These are phyloP conservation scores for Penicillium coffeae DNA, from an alignment of 495 filamentous ascomycete genomes.

Conservation along the genomic window DNA sequence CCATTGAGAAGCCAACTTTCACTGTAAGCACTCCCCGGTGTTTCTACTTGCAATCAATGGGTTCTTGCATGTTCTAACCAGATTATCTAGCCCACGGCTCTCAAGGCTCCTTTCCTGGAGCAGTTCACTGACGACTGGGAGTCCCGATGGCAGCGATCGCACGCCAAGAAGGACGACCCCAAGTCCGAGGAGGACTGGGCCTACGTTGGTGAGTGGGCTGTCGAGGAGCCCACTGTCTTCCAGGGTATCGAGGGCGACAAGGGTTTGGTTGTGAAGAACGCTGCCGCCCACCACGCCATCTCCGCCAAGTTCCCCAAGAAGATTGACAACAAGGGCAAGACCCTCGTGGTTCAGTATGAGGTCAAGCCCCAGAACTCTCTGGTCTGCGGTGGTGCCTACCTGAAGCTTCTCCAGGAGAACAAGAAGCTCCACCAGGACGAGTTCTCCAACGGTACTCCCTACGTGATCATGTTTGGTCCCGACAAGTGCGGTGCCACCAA, in stretches of 20 bases:
- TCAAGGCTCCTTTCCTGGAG: slow-evolving; percentile 95
- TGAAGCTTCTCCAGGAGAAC: slow-evolving; percentile 98
- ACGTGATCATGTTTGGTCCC: slow-evolving; percentile 99
- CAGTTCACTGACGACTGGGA: slow-evolving; percentile 98
- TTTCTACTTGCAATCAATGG: slow-evolving; percentile 6
- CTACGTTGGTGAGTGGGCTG: slow-evolving; percentile 93
- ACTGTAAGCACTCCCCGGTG: slow-evolving; percentile 59
- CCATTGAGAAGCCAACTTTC: slow-evolving; percentile 72
- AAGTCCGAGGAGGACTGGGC: slow-evolving; percentile 92
- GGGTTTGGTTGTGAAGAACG: slow-evolving; percentile 95
- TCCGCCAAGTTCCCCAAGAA: slow-evolving; percentile 97
- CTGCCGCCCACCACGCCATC: slow-evolving; percentile 97
- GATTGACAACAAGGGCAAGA: slow-evolving; percentile 95
- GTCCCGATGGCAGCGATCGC: slow-evolving; percentile 82
- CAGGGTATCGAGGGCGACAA: slow-evolving; percentile 96
- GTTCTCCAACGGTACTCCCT: slow-evolving; percentile 95
- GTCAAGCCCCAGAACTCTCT: slow-evolving; percentile 98
- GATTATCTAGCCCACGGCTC: slow-evolving; percentile 64
- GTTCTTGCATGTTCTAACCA: slow-evolving; percentile 16
- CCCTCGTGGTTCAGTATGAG: slow-evolving; percentile 96
- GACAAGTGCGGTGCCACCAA: slow-evolving; percentile 99
- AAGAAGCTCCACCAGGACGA: slow-evolving; percentile 95
- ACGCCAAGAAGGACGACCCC: slow-evolving; percentile 94
- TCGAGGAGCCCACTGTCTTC: slow-evolving; percentile 89
- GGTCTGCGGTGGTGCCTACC: slow-evolving; percentile 97